phyloP scores from a whole-genome alignment of 169 alveolate species.

The Babesia caballi region DNA sequence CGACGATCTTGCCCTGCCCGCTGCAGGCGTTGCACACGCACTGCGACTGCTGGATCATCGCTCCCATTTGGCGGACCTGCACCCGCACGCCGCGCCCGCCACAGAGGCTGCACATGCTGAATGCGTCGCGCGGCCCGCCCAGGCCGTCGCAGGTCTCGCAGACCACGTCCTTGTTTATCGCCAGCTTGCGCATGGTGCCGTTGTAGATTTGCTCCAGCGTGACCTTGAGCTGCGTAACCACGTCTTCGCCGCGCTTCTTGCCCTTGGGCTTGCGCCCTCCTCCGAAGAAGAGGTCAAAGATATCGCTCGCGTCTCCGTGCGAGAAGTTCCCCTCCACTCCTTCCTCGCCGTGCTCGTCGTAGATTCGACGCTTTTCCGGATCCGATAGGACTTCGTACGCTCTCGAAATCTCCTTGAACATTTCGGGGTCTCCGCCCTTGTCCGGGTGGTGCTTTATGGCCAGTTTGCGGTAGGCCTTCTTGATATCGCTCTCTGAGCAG shows the following conservation, averaged over 20 bases:
- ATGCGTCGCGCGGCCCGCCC: slow-evolving; percentile 94
- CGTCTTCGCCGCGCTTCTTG: slow-evolving; percentile 87
- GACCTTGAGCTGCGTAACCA: slow-evolving; percentile 86
- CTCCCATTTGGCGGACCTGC: slow-evolving; percentile 87
- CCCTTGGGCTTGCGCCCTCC: slow-evolving; percentile 89
- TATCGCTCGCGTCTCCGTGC: slow-evolving; percentile 78
- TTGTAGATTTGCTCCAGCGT: slow-evolving; percentile 95
- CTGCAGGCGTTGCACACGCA: slow-evolving; percentile 88
- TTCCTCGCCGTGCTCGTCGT: slow-evolving; percentile 97
- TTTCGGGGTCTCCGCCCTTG: slow-evolving; percentile 98
- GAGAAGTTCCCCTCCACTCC: slow-evolving; percentile 93
- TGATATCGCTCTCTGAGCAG: slow-evolving; percentile 87
- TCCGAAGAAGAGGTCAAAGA: slow-evolving; percentile 88
- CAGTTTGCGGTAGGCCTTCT: slow-evolving; percentile 92
- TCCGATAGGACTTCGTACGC: slow-evolving; percentile 97
- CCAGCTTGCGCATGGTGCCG: slow-evolving; percentile 91
- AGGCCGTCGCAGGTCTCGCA: slow-evolving; percentile 95
- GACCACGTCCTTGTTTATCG: slow-evolving; percentile 89
- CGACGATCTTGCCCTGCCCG: slow-evolving; percentile 89
- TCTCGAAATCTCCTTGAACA: slow-evolving; percentile 92
- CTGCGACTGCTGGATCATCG: slow-evolving; percentile 89
- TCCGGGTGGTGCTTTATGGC: slow-evolving; percentile 97
- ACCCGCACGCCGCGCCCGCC: slow-evolving; percentile 91
- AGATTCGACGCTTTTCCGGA: slow-evolving; percentile 93
- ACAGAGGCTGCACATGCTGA: slow-evolving; percentile 89